Conservation (phyloP, 2,329 filamentous ascomycete species). For the Parastagonospora avenae region DNA sequence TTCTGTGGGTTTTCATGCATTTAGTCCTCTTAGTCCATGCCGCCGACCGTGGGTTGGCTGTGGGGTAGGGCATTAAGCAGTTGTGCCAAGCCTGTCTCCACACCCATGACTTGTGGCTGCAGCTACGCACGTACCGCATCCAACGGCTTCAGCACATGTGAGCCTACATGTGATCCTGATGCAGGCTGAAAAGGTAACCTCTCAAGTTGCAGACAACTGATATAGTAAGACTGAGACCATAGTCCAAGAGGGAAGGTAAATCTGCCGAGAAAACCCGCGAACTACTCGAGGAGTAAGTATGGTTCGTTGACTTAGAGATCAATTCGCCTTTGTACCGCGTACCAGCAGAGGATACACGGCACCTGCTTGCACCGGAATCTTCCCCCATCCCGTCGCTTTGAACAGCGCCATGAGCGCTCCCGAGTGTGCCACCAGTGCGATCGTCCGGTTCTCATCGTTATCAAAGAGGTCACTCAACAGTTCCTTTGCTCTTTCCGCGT, state of each 20-base stretch:
- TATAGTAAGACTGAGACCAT: no score
- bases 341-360: slow-evolving; percentile 20
- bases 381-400: slow-evolving; percentile 52
- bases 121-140: no score
- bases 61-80: not conserved
- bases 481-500: slow-evolving; percentile 6
- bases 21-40: slow-evolving; percentile 3
- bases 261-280: no score
- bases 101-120: no score
- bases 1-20: not conserved
- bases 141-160: no score
- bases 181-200: no score
- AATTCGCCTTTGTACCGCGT: not conserved
- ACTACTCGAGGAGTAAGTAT: no score
- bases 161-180: no score
- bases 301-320: no score
- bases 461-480: slow-evolving; percentile 58
- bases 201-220: no score
- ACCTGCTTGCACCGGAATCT: slow-evolving; percentile 15
- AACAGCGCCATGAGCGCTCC: slow-evolving; percentile 60
- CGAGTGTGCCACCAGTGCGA: slow-evolving; percentile 61
- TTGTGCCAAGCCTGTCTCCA: no score
- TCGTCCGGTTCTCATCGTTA: slow-evolving; percentile 47
- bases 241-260: no score
- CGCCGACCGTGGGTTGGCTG: not conserved